Evolutionary conservation across 1,284 basidiomycete species (phyloP).

Genomic region (Puccinia novopanici): DNA sequence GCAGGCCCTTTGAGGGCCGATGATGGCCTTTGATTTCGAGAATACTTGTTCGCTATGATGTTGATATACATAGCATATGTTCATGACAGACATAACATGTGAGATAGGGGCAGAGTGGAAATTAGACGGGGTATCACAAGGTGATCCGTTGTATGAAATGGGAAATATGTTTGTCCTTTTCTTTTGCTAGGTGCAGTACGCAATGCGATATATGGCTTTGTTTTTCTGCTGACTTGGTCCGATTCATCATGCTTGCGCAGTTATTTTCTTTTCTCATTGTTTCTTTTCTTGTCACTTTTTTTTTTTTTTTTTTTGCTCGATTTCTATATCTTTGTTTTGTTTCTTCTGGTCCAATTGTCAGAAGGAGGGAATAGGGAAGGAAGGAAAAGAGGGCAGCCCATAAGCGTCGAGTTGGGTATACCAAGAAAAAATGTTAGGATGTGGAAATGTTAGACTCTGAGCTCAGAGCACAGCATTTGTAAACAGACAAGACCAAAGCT

Average conservation of each 20-base stretch:
- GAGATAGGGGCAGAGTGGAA: no score
- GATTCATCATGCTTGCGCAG: background rate
- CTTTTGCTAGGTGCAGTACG: no score
- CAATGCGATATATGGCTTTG: no score
- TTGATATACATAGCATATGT: no score
- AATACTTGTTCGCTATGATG: no score
- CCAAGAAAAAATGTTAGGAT: background rate
- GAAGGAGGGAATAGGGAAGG: background rate
- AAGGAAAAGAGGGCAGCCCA: background rate
- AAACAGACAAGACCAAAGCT: constrained; percentile 39
- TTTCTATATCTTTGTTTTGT: background rate
- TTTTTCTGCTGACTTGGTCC: no score
- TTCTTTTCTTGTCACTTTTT: background rate
- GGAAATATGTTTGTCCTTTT: no score
- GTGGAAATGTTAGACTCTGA: constrained; percentile 5
- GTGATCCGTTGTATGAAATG: no score
- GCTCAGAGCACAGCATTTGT: constrained; percentile 38
- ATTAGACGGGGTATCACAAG: no score
- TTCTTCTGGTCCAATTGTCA: background rate
- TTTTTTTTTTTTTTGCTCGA: background rate
- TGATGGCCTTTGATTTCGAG: no score
- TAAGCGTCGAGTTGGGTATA: background rate
- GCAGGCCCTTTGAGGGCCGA: no score
- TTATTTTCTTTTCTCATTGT: background rate
- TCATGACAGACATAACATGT: no score